Percentiles rank a stretch among this genome's conserved stretches.
Evolutionary conservation across 495 filamentous ascomycete species (phyloP).

Genomic region (Tricharina praecox): DNA sequence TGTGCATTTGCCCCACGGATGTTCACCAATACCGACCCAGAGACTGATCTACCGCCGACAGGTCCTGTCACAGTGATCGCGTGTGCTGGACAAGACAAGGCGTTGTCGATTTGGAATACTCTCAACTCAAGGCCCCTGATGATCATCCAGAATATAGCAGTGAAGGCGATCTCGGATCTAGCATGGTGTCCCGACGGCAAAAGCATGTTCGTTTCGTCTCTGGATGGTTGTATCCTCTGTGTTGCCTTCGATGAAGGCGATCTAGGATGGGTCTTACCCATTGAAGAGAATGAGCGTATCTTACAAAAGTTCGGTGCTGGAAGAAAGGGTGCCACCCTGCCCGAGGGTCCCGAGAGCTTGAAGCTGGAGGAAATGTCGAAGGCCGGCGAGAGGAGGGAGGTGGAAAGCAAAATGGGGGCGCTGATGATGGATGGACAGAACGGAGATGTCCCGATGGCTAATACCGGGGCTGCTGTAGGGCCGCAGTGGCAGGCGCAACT

Average conservation of each 20-base stretch:
- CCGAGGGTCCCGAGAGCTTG: constrained; percentile 76
- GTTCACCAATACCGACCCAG: constrained; percentile 53
- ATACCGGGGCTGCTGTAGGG: constrained; percentile 19
- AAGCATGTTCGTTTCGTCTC: constrained; percentile 63
- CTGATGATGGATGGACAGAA: constrained; percentile 67
- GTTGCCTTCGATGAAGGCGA: constrained; percentile 57
- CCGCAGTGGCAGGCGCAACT: constrained; percentile 32
- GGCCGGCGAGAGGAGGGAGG: constrained; percentile 68
- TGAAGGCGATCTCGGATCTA: constrained; percentile 82
- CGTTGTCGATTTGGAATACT: constrained; percentile 91
- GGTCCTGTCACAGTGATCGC: constrained; percentile 82
- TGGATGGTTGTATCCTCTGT: constrained; percentile 73
- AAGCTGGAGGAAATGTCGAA: constrained; percentile 82
- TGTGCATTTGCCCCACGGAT: constrained; percentile 90
- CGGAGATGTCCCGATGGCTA: constrained; percentile 20
- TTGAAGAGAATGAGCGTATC: constrained; percentile 80
- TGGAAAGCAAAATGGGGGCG: constrained; percentile 89
- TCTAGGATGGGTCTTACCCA: constrained; percentile 50
- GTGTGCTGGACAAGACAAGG: constrained; percentile 90
- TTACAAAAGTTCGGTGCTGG: constrained; percentile 84
- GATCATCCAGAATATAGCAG: constrained; percentile 68
- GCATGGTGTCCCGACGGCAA: constrained; percentile 89
- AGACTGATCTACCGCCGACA: constrained; percentile 30
- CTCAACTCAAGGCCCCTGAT: constrained; percentile 78
- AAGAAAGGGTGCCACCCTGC: constrained; percentile 66